Base-by-base conservation (phyloP, 352 stramenopile genomes). In the Blastocystis sp. region DNA sequence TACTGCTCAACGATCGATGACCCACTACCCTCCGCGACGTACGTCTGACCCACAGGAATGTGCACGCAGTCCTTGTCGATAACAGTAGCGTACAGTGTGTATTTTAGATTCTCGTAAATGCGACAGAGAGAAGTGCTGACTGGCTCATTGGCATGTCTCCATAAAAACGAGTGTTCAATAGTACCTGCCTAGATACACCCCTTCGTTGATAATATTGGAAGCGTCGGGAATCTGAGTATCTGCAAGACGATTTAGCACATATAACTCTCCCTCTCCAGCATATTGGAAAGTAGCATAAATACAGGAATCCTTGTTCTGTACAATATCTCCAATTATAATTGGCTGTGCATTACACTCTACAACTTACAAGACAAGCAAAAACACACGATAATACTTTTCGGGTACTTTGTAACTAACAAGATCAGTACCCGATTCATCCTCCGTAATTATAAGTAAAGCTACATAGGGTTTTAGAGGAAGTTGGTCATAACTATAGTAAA, bases 191-290 rank as follows among this genome's bases (percentile, higher is more conserved):
- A 84, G 34, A 43, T 66, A 84, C 18, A 84, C 34, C 3, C 73
- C 73, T n/a, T 84, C 73, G 15, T 66, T 26, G 50, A 84, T 53
- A 23, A 84, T 84, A 53, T 84, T 84, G 53, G 53, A n/a, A 8
- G 73, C 43, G 20, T 84, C 53, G 18, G 56, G 43, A 66, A 61
- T 13, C 13, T 84, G 23, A n/a, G 53, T 68, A n/a, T 64, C 47
- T n/a, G 43, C 34, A 18, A 61, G 37, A 15, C 73, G 73, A 45
- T 84, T 84, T 13, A 84, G 26, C 47, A 84, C 47, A 26, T 84
- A 84, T n/a, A 66, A 37, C 1, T 66, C 73, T 23, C 73, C 73
- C 5, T 47, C 18, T 29, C 73, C 73, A 37, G 29, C 29, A 45
- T 84, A 84, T n/a, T 84, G 45, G 37, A 84, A 20, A n/a, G 73